Evolutionary conservation across 345 rosid genomes (phyloP), one percentile per base, ranked within the genome.

Genomic region (Arabidopsis arenosa): DNA sequence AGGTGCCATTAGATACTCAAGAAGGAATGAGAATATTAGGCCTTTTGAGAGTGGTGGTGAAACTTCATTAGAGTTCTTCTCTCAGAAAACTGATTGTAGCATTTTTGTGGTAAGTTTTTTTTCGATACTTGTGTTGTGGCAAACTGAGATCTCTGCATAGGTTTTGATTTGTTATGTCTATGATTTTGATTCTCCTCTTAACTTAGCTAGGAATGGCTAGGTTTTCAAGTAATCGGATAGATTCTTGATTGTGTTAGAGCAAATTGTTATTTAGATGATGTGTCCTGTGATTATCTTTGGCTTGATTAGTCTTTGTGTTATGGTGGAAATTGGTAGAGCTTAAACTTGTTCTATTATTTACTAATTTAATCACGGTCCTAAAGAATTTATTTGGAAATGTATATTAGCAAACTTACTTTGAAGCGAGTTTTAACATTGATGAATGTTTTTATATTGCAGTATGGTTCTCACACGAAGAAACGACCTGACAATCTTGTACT

Each of bases 21-120:
- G 98, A 28, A 95, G 88, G 88, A 95, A 95, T 79, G 97, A 87
- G 52, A 90, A 90, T 33, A 88, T 95, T 44, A 86, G 97, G 80
- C 97, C 99, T 7, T 95, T 95, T 72, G 99, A 95, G 81, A 83
- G 82, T 32, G 97, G 98, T 30, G 99, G 98, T 48, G 98, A 90
- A 78, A 86, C 96, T 40, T 92, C 97, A 6, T 71, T 95, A 79
- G 98, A 95, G 87, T 90, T 89, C 84, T 95, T 90, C 79, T 95
- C 99, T 54, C 85, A 65, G 13, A 95, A 90, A 83, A 90, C 98
- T 0, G 99, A 95, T 80, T 95, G 97, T 83, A 84, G 99, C 80
- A 78, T 90, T 43, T 90, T 95, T 76, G 91, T 88, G 85, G 98
- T 95, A 68, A 86, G 92, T 66, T 36, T 54, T 30, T 36, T 2